phyloP scores from a whole-genome alignment of 2,329 filamentous ascomycete genomes.

The Fusarium liriodendri region DNA sequence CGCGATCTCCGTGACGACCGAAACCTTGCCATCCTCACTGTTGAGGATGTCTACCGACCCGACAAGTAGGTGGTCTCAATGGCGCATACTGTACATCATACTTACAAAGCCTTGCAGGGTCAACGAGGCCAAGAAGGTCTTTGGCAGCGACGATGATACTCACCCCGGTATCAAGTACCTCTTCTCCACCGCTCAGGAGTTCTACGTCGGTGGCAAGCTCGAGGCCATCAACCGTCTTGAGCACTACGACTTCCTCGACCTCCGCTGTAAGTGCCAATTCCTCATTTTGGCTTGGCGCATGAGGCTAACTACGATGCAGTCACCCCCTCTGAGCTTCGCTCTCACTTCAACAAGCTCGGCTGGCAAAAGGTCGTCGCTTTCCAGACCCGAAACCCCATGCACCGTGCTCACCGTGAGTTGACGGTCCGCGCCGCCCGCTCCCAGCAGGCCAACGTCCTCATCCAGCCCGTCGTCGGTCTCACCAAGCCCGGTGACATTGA shows the following conservation, averaged over 20 bases:
- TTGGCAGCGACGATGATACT: constrained; percentile 88
- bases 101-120: constrained; percentile 63
- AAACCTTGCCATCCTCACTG: constrained; percentile 93
- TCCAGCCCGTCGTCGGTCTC: constrained; percentile 97
- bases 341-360: constrained; percentile 99
- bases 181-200: constrained; percentile 82
- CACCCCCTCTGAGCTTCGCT: constrained; percentile 92
- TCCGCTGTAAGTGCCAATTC: constrained; percentile 76
- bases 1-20: constrained; percentile 96
- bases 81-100: neutral
- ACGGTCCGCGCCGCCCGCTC: constrained; percentile 96
- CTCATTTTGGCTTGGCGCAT: neutral
- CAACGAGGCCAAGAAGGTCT: constrained; percentile 93
- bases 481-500: constrained; percentile 99
- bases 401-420: constrained; percentile 96
- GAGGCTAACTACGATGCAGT: constrained; percentile 59
- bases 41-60: constrained; percentile 94
- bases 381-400: constrained; percentile 99
- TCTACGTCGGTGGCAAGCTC: constrained; percentile 95
- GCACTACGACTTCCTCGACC: constrained; percentile 98
- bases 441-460: constrained; percentile 97
- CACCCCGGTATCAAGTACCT: constrained; percentile 96
- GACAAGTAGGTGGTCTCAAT: constrained; percentile 78
- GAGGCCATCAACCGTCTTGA: constrained; percentile 94
- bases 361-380: constrained; percentile 98